phyloP scores from a whole-genome alignment of 108 stramenopile genomes.

The Stephanodiscus triporus region DNA sequence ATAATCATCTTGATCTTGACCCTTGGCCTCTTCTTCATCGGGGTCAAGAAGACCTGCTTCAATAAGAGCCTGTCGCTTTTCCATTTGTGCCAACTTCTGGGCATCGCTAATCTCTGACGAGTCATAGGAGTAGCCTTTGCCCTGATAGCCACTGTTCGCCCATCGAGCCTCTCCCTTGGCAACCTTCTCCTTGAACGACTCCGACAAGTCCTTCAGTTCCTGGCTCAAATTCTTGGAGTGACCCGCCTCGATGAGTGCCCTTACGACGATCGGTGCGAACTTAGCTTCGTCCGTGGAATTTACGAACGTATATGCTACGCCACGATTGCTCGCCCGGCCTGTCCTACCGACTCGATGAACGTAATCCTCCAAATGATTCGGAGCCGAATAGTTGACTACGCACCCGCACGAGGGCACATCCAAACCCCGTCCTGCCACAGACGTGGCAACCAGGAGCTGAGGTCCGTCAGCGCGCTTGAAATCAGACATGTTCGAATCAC shows the following conservation, averaged over 20 bases:
- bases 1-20: slow-evolving; percentile 29
- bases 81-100: slow-evolving; percentile 85
- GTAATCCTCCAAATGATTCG: slow-evolving; percentile 98
- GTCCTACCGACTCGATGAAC: slow-evolving; percentile 98
- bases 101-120: slow-evolving; percentile 93
- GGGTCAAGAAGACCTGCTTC: slow-evolving; percentile 88
- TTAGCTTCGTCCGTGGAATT: slow-evolving; percentile 92
- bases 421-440: slow-evolving; percentile 94
- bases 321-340: slow-evolving; percentile 93
- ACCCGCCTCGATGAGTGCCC: slow-evolving; percentile 91
- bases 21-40: slow-evolving; percentile 72
- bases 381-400: slow-evolving; percentile 97
- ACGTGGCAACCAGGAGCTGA: slow-evolving; percentile 92
- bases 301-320: slow-evolving; percentile 97
- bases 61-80: slow-evolving; percentile 91
- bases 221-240: slow-evolving; percentile 87
- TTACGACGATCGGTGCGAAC: slow-evolving; percentile 92
- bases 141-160: slow-evolving; percentile 94
- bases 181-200: slow-evolving; percentile 92
- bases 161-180: slow-evolving; percentile 91
- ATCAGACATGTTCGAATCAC: slow-evolving; percentile 97
- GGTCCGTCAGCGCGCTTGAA: slow-evolving; percentile 91
- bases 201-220: slow-evolving; percentile 86
- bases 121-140: slow-evolving; percentile 97
- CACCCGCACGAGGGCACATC: slow-evolving; percentile 92